These are phyloP conservation scores for Xylaria venustula DNA, from an alignment of 495 filamentous ascomycete species.

Conservation along the genomic window DNA sequence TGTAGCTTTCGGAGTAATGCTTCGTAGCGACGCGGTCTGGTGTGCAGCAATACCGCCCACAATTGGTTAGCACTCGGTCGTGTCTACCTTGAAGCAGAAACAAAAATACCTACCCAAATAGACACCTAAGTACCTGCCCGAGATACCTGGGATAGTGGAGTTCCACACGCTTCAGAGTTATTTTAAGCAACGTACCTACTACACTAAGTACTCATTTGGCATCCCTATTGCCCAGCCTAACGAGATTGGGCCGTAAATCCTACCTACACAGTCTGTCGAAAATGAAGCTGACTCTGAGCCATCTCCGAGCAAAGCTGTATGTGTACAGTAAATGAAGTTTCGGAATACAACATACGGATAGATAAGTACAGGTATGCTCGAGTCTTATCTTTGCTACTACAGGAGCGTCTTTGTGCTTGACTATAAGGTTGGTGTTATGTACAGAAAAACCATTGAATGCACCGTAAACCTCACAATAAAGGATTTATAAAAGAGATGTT, in stretches of 20 bases:
- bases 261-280: not conserved
- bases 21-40: too few species aligned
- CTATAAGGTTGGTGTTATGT: not conserved
- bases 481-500: too few species aligned
- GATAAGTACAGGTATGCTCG: not conserved
- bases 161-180: not conserved
- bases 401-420: not conserved
- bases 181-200: conserved; percentile 12
- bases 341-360: too few species aligned
- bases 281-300: not conserved
- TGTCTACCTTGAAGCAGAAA: too few species aligned
- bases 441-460: not conserved
- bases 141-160: too few species aligned
- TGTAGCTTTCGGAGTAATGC: not conserved
- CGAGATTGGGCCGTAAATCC: conserved; percentile 9
- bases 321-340: not conserved
- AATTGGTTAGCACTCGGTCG: too few species aligned
- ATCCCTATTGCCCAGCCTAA: not conserved
- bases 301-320: not conserved
- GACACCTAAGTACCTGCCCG: not conserved
- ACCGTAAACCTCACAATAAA: not conserved
- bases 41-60: too few species aligned
- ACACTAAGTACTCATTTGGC: not conserved
- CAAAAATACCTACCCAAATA: not conserved
- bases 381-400: not conserved